A percentile compares a stretch with the other conserved stretches of the same genome.
phyloP scores from a whole-genome alignment of 176 grass and related monocot species.

The Panicum miliaceum region DNA sequence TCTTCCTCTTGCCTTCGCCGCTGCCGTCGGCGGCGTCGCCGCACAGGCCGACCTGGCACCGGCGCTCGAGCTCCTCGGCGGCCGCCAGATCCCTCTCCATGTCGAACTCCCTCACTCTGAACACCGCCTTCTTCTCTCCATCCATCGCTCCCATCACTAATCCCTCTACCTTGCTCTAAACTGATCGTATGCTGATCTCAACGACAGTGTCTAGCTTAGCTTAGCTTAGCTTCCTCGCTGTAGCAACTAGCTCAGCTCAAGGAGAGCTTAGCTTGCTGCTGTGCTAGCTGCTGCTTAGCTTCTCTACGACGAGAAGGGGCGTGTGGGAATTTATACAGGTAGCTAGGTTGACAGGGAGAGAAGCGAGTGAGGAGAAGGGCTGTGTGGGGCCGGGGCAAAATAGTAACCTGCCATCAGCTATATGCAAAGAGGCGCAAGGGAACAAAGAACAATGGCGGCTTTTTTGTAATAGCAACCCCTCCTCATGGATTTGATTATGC shows the following conservation, averaged over 20 bases:
- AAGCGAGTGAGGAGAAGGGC: not conserved
- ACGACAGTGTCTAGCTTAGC: conserved; percentile 15
- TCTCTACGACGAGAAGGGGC: conserved; percentile 7
- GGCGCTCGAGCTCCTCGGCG: conserved; percentile 61
- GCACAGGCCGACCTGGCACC: conserved; percentile 59
- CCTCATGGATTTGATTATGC: conserved; percentile 28
- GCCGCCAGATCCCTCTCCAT: conserved; percentile 61
- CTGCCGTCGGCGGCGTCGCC: not conserved
- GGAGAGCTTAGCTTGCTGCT: conserved; percentile 25
- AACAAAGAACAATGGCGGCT: not conserved
- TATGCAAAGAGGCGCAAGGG: not conserved
- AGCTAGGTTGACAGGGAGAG: conserved; percentile 17
- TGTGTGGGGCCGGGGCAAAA: not conserved
- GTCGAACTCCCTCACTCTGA: conserved; percentile 62
- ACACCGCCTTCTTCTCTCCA: conserved; percentile 16
- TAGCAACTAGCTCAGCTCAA: conserved; percentile 4
- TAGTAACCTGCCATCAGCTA: not conserved
- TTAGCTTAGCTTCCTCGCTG: not conserved
- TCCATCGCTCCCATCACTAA: conserved; percentile 26
- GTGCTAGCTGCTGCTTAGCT: not conserved
- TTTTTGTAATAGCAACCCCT: not conserved
- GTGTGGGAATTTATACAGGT: conserved; percentile 39
- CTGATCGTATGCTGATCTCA: not conserved
- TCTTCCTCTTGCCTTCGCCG: not conserved
- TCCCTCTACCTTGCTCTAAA: not conserved